Evolutionary conservation across 2,329 filamentous ascomycete genomes (phyloP).

Genomic region (Neobulgaria alba): DNA sequence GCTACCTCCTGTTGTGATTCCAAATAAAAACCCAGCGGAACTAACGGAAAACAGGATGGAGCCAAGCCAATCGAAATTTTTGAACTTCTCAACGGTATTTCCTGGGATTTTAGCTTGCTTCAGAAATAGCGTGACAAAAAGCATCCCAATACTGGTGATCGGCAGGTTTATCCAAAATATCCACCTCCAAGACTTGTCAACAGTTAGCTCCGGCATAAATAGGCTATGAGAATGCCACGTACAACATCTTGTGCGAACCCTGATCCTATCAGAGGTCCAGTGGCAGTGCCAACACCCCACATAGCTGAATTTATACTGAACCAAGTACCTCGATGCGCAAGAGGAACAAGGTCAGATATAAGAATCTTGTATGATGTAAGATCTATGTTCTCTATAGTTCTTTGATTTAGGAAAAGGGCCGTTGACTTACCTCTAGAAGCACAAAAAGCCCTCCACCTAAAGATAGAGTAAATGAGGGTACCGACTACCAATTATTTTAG

Average conservation of each 20-base stretch:
- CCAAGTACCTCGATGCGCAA: slow-evolving; percentile 33
- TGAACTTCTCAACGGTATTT: slow-evolving; percentile 26
- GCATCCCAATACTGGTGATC: slow-evolving; percentile 16
- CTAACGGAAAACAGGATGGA: slow-evolving; percentile 50
- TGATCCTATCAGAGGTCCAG: slow-evolving; percentile 45
- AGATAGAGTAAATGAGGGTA: too few relatives aligned
- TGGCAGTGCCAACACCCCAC: slow-evolving; percentile 47
- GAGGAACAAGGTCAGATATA: slow-evolving; percentile 36
- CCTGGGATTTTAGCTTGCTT: slow-evolving; percentile 12
- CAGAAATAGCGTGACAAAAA: slow-evolving; percentile 19
- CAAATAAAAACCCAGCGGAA: slow-evolving; percentile 49
- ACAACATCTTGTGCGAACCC: slow-evolving; percentile 40
- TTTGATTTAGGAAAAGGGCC: too few relatives aligned
- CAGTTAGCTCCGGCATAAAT: not conserved
- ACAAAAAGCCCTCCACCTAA: too few relatives aligned
- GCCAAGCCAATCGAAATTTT: slow-evolving; percentile 54
- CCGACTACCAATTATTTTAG: too few relatives aligned
- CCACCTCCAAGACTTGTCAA: slow-evolving; percentile 45
- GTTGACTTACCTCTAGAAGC: too few relatives aligned
- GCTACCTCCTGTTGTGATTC: too few relatives aligned
- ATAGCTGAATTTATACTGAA: slow-evolving; percentile 29
- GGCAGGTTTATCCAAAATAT: slow-evolving; percentile 44
- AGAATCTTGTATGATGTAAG: too few relatives aligned
- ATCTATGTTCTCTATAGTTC: too few relatives aligned
- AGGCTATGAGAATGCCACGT: too few relatives aligned